These are phyloP conservation scores for Corylus avellana DNA, from an alignment of 306 rosid species.

Conservation along the genomic window DNA sequence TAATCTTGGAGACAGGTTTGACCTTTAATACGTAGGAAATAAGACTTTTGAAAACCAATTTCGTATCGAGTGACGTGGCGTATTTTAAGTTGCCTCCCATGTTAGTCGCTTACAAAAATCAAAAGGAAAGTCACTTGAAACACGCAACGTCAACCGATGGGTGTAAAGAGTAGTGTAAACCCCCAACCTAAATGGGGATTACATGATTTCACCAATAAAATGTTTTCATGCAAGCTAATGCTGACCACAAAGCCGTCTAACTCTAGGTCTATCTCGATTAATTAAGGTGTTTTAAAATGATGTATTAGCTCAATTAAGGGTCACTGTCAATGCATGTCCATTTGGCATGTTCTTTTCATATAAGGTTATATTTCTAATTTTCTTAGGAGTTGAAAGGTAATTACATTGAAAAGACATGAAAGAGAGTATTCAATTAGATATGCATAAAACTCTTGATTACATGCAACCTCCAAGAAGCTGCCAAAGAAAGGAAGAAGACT, in stretches of 20 bases:
- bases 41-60: neutral
- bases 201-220: neutral
- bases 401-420: constrained; percentile 45
- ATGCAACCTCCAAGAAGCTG: constrained; percentile 32
- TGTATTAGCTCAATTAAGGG: too few species aligned
- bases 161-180: too few species aligned
- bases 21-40: neutral
- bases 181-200: neutral
- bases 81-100: too few species aligned
- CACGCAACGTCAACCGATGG: too few species aligned
- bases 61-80: too few species aligned
- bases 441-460: neutral
- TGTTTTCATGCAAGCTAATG: neutral
- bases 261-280: neutral
- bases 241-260: neutral
- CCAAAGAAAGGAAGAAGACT: constrained; percentile 26
- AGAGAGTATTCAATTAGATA: too few species aligned
- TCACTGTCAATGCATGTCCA: too few species aligned
- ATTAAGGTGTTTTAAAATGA: too few species aligned
- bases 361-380: constrained; percentile 1
- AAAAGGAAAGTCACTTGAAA: too few species aligned
- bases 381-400: constrained; percentile 32
- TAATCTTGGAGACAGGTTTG: neutral
- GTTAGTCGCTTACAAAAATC: too few species aligned
- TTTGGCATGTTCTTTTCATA: neutral